These are phyloP conservation scores for Salvia sclarea DNA, from an alignment of 305 asterid genomes.

Conservation along the genomic window DNA sequence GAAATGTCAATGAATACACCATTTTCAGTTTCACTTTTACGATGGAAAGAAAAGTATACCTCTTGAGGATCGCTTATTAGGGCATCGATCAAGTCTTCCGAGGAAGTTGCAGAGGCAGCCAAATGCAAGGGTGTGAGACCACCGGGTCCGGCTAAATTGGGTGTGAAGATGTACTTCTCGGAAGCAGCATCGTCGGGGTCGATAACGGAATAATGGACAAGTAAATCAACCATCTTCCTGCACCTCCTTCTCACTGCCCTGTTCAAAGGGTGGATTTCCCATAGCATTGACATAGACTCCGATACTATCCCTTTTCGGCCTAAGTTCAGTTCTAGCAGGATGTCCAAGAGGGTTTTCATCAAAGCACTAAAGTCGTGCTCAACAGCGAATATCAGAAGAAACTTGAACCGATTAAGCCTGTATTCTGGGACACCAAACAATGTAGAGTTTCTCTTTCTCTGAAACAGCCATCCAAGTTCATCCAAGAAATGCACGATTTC, in stretches of 20 bases:
- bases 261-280: conserved; percentile 68
- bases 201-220: conserved; percentile 47
- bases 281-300: conserved; percentile 63
- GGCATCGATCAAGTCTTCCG: conserved; percentile 67
- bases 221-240: conserved; percentile 62
- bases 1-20: background rate
- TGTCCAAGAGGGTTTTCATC: conserved; percentile 64
- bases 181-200: conserved; percentile 40
- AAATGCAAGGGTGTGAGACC: conserved; percentile 85
- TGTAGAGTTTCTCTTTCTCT: conserved; percentile 56
- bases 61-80: conserved; percentile 73
- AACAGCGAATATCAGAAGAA: conserved; percentile 64
- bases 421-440: conserved; percentile 54
- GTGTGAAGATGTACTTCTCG: conserved; percentile 52
- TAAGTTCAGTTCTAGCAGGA: conserved; percentile 59
- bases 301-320: conserved; percentile 43
- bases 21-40: background rate
- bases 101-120: conserved; percentile 61
- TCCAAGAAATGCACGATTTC: conserved; percentile 65
- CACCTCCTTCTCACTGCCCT: conserved; percentile 71
- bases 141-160: conserved; percentile 75
- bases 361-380: conserved; percentile 68
- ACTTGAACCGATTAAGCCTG: conserved; percentile 57
- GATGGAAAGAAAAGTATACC: conserved; percentile 37
- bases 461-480: conserved; percentile 93